Conservation (phyloP, 2,329 filamentous ascomycete species). For the Cladobotryum mycophilum region DNA sequence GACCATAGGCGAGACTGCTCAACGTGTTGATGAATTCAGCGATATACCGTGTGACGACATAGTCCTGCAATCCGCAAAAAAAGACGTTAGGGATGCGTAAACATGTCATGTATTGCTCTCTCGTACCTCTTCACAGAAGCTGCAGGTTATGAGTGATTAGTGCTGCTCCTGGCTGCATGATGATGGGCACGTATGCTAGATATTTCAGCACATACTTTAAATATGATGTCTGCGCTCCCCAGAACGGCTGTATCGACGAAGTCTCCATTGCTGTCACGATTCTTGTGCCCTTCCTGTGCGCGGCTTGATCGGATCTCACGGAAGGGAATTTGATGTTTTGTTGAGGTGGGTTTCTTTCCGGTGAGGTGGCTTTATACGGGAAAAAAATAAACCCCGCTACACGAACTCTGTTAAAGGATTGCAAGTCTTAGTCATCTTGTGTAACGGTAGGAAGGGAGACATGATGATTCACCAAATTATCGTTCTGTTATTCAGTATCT, state of each 20-base stretch:
- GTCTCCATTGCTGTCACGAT: not conserved
- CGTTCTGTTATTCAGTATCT: too few relatives aligned
- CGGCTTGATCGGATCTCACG: not conserved
- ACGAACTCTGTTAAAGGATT: too few relatives aligned
- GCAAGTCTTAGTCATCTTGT: too few relatives aligned
- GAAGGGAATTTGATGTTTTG: not conserved
- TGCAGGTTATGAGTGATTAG: conserved; percentile 2
- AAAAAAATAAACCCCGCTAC: too few relatives aligned
- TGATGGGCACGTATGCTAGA: accelerated
- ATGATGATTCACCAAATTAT: too few relatives aligned
- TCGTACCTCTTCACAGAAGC: conserved; percentile 26
- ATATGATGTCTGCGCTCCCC: conserved; percentile 27
- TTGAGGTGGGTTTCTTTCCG: not conserved
- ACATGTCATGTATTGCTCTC: not conserved
- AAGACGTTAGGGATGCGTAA: not conserved
- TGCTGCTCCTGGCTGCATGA: not conserved
- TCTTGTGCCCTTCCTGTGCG: not conserved
- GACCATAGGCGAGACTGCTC: conserved; percentile 33
- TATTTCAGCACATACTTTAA: conserved; percentile 20
- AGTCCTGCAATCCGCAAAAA: conserved; percentile 21
- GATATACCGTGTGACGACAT: conserved; percentile 36
- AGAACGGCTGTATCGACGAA: conserved; percentile 17
- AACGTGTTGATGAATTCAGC: conserved; percentile 41
- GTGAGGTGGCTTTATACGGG: too few relatives aligned
- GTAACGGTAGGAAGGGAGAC: too few relatives aligned